phyloP scores from a whole-genome alignment of 306 rosid genomes.

The Lathyrus sativus region DNA sequence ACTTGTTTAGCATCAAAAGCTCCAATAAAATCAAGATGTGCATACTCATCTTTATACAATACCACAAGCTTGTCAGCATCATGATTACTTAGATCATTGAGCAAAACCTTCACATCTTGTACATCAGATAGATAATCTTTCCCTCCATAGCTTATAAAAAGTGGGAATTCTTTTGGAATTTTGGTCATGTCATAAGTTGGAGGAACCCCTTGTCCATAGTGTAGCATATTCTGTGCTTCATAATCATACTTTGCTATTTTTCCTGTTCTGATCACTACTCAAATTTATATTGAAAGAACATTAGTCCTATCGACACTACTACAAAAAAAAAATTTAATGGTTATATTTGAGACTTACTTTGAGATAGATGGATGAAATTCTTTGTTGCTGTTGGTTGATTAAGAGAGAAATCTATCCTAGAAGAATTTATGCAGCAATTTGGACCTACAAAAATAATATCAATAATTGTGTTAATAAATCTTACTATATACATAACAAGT shows the following conservation, averaged over 20 bases:
- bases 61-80: slow-evolving; percentile 48
- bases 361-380: slow-evolving; percentile 77
- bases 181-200: slow-evolving; percentile 55
- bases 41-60: slow-evolving; percentile 51
- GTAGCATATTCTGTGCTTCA: slow-evolving; percentile 38
- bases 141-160: slow-evolving; percentile 58
- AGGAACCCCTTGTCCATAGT: slow-evolving; percentile 59
- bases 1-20: slow-evolving; percentile 53
- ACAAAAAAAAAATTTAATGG: too few species aligned
- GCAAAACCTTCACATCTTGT: slow-evolving; percentile 54
- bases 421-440: slow-evolving; percentile 71
- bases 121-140: slow-evolving; percentile 51
- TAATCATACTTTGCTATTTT: slow-evolving; percentile 57
- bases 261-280: slow-evolving; percentile 62
- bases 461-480: background rate
- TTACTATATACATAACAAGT: background rate
- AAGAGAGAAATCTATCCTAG: slow-evolving; percentile 49
- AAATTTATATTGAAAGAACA: background rate
- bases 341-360: slow-evolving; percentile 51
- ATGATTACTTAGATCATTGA: slow-evolving; percentile 53
- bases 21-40: slow-evolving; percentile 65
- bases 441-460: slow-evolving; percentile 51
- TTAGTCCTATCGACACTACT: too few species aligned
- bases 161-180: slow-evolving; percentile 64
- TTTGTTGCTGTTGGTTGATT: slow-evolving; percentile 71